Evolutionary conservation across 495 filamentous ascomycete species (phyloP).

Genomic region (Aspergillus diversus): DNA sequence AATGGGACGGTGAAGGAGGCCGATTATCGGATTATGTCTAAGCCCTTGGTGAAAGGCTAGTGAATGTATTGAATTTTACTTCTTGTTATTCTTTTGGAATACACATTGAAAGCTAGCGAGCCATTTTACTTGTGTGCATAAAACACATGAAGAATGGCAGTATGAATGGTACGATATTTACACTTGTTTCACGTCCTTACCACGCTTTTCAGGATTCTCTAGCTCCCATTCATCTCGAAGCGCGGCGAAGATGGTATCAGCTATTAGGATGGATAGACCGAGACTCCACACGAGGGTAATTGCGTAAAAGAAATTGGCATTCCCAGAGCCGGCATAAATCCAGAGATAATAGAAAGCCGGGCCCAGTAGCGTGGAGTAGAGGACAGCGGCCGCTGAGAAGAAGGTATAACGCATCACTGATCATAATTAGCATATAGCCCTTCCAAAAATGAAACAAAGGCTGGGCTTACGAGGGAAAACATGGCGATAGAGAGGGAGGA

Average conservation of each 20-base stretch:
- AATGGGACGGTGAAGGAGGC: constrained; percentile 65
- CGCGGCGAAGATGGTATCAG: constrained; percentile 84
- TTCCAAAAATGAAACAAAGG: neutral
- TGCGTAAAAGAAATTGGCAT: constrained; percentile 99
- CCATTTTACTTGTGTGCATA: constrained; percentile 4
- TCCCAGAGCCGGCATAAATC: constrained; percentile 97
- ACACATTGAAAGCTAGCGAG: neutral
- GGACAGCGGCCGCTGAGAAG: constrained; percentile 74
- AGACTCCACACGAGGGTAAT: constrained; percentile 98
- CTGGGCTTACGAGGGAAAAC: constrained; percentile 79
- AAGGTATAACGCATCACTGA: constrained; percentile 93
- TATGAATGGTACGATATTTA: constrained; percentile 38
- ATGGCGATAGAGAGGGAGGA: constrained; percentile 87
- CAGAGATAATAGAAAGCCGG: constrained; percentile 97
- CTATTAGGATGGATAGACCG: constrained; percentile 77
- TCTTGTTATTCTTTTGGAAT: too few relatives aligned
- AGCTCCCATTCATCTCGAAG: constrained; percentile 93
- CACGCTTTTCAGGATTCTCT: constrained; percentile 85
- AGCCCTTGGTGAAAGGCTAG: constrained; percentile 38
- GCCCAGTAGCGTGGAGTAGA: constrained; percentile 86
- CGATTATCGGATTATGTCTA: constrained; percentile 76
- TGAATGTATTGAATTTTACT: too few relatives aligned
- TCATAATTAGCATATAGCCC: constrained; percentile 21
- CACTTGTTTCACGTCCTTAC: constrained; percentile 85
- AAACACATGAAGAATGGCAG: constrained; percentile 17